phyloP scores from a whole-genome alignment of 202 grass and related monocot genomes.

The Musa balbisiana region DNA sequence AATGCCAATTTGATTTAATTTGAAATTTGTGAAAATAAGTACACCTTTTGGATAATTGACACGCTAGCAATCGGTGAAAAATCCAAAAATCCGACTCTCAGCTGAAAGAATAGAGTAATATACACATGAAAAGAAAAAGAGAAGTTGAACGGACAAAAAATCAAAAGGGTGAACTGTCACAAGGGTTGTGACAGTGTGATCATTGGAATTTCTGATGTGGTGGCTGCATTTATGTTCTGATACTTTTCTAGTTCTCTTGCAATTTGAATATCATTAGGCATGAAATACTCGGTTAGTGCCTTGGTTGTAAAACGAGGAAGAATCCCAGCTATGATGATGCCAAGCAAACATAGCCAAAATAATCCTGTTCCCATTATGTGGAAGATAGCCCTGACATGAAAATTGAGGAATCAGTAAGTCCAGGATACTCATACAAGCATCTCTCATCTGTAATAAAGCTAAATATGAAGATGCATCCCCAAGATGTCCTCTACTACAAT shows the following conservation, averaged over 20 bases:
- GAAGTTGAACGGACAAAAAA: conserved; percentile 43
- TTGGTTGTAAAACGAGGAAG: conserved; percentile 71
- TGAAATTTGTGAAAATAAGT: conserved; percentile 43
- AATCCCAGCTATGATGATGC: conserved; percentile 54
- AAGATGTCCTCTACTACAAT: not conserved
- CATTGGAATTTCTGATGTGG: conserved; percentile 63
- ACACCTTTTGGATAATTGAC: conserved; percentile 68
- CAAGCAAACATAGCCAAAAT: conserved; percentile 78
- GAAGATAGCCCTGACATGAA: conserved; percentile 79
- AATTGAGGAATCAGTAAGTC: conserved; percentile 21
- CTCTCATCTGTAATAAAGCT: not conserved
- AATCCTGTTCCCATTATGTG: conserved; percentile 56
- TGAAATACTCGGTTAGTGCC: conserved; percentile 56
- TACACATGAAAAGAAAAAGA: conserved; percentile 45
- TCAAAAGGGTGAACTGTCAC: conserved; percentile 26
- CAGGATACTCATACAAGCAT: not conserved
- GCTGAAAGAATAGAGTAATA: conserved; percentile 82
- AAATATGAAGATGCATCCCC: not conserved
- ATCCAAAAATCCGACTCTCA: conserved; percentile 32
- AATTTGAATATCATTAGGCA: conserved; percentile 76
- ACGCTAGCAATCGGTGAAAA: conserved; percentile 42
- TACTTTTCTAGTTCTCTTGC: conserved; percentile 82
- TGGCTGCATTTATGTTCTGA: conserved; percentile 4
- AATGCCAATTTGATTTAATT: conserved; percentile 33
- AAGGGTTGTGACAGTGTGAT: conserved; percentile 39